Evolutionary conservation across 202 grass and related monocot species (phyloP).

Genomic region (Zizania palustris): DNA sequence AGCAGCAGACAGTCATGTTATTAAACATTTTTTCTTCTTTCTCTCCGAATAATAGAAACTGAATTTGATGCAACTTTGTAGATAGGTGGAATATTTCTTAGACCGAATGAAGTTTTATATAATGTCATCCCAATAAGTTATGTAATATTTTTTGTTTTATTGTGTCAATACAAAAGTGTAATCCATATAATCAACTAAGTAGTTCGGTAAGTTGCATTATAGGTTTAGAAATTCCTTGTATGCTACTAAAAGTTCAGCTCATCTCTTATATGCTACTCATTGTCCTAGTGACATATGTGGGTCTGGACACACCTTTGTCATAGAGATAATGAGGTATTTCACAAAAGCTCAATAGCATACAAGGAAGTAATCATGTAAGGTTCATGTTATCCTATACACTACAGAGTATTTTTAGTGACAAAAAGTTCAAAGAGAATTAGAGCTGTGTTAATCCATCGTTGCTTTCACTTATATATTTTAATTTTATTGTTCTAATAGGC

Average conservation of each 20-base stretch:
- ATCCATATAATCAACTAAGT: conserved; percentile 23
- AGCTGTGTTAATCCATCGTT: too few species aligned
- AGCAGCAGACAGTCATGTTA: conserved; percentile 3
- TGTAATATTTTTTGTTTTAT: conserved; percentile 29
- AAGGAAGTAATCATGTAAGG: background rate
- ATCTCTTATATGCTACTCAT: background rate
- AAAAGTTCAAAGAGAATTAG: conserved; percentile 77
- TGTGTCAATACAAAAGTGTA: background rate
- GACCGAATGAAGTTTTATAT: conserved; percentile 36
- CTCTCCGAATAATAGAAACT: background rate
- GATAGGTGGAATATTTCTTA: conserved; percentile 7
- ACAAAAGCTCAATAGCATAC: background rate
- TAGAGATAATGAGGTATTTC: background rate
- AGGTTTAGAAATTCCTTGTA: background rate
- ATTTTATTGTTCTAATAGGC: too few species aligned
- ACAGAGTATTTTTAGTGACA: conserved; percentile 73
- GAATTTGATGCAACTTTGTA: conserved; percentile 14
- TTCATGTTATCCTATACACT: conserved; percentile 46
- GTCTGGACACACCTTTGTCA: background rate
- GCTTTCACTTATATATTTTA: too few species aligned
- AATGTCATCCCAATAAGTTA: conserved; percentile 26
- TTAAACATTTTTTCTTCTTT: conserved; percentile 16
- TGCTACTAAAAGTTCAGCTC: background rate
- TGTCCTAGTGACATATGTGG: background rate
- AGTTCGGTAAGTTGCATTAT: background rate